Conservation (phyloP, 2,329 filamentous ascomycete species). For the Penicillium sp. region DNA sequence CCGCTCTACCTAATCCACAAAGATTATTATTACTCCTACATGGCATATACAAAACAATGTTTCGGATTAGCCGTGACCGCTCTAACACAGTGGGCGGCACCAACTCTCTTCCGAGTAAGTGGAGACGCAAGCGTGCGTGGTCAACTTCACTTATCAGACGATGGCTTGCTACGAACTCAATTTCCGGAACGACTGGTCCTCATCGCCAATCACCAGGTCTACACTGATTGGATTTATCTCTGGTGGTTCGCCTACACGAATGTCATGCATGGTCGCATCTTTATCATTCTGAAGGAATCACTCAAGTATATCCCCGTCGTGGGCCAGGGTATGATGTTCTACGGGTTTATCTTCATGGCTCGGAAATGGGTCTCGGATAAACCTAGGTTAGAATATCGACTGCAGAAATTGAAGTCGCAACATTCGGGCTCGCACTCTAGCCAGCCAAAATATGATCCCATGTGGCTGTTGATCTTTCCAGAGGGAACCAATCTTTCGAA, state of each 20-base stretch:
- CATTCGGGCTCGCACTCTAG: slow-evolving; percentile 54
- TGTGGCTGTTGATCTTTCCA: slow-evolving; percentile 70
- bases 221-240: slow-evolving; percentile 71
- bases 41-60: slow-evolving; percentile 68
- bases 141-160: slow-evolving; percentile 60
- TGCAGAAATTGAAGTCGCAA: slow-evolving; percentile 59
- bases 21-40: slow-evolving; percentile 66
- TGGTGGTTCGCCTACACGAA: slow-evolving; percentile 72
- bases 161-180: slow-evolving; percentile 61
- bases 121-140: slow-evolving; percentile 65
- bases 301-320: slow-evolving; percentile 66
- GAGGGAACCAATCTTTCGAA: slow-evolving; percentile 67
- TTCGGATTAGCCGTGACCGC: slow-evolving; percentile 67
- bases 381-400: slow-evolving; percentile 60
- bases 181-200: slow-evolving; percentile 66
- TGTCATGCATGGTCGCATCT: slow-evolving; percentile 67
- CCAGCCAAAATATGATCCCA: slow-evolving; percentile 58
- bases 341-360: slow-evolving; percentile 69
- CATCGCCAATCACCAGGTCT: slow-evolving; percentile 69
- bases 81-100: slow-evolving; percentile 66
- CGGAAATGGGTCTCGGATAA: slow-evolving; percentile 67
- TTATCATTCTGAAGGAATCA: slow-evolving; percentile 70
- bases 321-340: slow-evolving; percentile 67
- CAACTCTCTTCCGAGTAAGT: slow-evolving; percentile 65
- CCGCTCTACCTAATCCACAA: slow-evolving; percentile 66